phyloP scores from a whole-genome alignment of 352 stramenopile species.

The Phytophthora ramorum region DNA sequence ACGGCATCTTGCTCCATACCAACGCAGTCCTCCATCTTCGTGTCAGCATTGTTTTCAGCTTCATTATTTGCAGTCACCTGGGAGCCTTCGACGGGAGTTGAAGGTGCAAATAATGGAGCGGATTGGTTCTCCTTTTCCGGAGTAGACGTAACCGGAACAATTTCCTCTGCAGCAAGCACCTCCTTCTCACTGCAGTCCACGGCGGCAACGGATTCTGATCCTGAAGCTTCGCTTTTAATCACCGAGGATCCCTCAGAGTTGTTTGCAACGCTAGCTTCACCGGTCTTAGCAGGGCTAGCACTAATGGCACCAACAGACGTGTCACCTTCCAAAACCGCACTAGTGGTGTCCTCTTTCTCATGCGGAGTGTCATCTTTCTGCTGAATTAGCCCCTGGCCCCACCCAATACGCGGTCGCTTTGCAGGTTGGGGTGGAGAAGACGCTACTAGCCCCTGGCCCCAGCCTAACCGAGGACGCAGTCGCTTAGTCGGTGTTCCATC shows the following conservation, averaged over 20 bases:
- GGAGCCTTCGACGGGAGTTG: constrained; percentile 1
- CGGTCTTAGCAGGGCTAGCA: constrained; percentile 12
- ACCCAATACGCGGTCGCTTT: constrained; percentile 85
- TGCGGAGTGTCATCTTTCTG: constrained; percentile 28
- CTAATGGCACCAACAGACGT: constrained; percentile 3
- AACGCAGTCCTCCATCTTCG: constrained; percentile 6
- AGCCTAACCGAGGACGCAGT: constrained; percentile 77
- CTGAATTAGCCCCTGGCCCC: constrained; percentile 79
- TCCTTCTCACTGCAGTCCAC: constrained; percentile 2
- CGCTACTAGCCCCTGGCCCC: constrained; percentile 84
- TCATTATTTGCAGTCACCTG: neutral
- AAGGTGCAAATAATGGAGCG: neutral
- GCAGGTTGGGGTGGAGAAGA: constrained; percentile 60
- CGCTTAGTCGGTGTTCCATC: constrained; percentile 53
- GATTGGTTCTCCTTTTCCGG: constrained; percentile 20
- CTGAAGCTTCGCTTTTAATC: constrained; percentile 14
- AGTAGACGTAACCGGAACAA: constrained; percentile 1
- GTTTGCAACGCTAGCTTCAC: constrained; percentile 1
- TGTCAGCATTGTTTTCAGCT: constrained; percentile 6
- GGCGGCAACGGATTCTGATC: neutral
- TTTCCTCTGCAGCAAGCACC: neutral
- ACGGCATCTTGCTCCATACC: constrained; percentile 17
- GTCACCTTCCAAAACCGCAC: constrained; percentile 6
- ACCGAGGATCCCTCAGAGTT: neutral
- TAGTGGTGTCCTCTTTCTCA: constrained; percentile 17